Base-by-base conservation (phyloP, 805 yeast genomes). In the Cyberlindnera samutprakarnensis region DNA sequence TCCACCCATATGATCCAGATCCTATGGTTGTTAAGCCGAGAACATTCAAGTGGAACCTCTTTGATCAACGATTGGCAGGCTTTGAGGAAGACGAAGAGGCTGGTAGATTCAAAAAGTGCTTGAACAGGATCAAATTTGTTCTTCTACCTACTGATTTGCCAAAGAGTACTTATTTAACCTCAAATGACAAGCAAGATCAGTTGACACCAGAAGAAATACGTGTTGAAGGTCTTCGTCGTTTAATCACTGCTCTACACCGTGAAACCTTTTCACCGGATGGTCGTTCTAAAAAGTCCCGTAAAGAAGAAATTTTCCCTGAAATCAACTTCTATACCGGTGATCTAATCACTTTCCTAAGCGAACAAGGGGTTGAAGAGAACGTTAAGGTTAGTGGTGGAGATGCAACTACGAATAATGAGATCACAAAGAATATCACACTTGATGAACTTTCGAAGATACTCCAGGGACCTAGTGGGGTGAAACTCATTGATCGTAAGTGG, bases 51-150 rank as follows among this genome's bases (percentile, higher is more conserved):
- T 92, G 98, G 98, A 88, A 88, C 45, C 81, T 78, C 40, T 66
- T 88, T 43, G 99, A 92, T 59, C 96, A 86, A 49, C 72, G 73
- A 16, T 55, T 88, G n/a, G 95, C 96, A 1, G 98, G 98, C 4
- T 83, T 79, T 51, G 87, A 80, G 18, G 95, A 86, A 42, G 72
- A 80, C 18, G 95, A 85, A 42, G 59, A 74, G 35, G 41, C 53
- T 7, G 74, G 75, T 10, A 73, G 67, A 13, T 69, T 67, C 9
- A 64, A 66, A 36, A 69, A 68, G 36, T 27, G 33, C 5, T 63
- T 68, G 43, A 81, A 75, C 51, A 66, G 81, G 42, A 71, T 88
- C 53, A 79, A 94, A 49, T 85, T 87, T 58, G 96, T 87, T 4
- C 66, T 92, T 3, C 61, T 88, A 31, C 96, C 96, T 0, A 61